Percentiles rank a stretch among this genome's conserved stretches.
These are phyloP conservation scores for Cyberlindnera suaveolens DNA, from an alignment of 805 yeast species.

Conservation along the genomic window DNA sequence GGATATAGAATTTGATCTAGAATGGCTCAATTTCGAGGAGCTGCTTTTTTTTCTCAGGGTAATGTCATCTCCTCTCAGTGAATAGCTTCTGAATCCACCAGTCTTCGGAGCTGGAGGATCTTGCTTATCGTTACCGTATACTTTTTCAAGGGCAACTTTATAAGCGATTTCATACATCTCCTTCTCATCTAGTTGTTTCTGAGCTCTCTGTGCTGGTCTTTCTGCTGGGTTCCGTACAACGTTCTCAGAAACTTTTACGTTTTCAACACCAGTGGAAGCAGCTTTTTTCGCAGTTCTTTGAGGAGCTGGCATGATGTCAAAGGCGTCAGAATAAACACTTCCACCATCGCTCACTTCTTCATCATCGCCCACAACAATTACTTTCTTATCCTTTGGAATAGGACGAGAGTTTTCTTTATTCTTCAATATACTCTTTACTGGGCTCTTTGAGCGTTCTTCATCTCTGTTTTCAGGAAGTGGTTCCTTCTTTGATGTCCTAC, in stretches of 20 bases:
- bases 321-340: slow-evolving; percentile 20
- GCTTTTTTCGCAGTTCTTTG: not conserved
- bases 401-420: slow-evolving; percentile 4
- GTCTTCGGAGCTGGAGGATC: slow-evolving; percentile 4
- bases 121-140: slow-evolving; percentile 36
- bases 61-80: slow-evolving; percentile 11
- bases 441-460: slow-evolving; percentile 4
- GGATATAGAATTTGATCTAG: slow-evolving; percentile 12
- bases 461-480: not conserved
- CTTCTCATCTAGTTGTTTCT: slow-evolving; percentile 12
- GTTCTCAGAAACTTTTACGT: not conserved
- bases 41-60: not conserved
- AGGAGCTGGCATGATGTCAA: slow-evolving; percentile 11
- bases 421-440: slow-evolving; percentile 13
- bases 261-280: not conserved
- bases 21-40: slow-evolving; percentile 1
- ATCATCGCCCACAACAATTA: slow-evolving; percentile 9
- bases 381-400: slow-evolving; percentile 4
- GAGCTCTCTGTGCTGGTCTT: not conserved
- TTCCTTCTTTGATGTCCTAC: not conserved
- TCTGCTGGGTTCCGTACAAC: not conserved
- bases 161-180: slow-evolving; percentile 52
- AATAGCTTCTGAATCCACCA: slow-evolving; percentile 14
- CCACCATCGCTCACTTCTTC: slow-evolving; percentile 20
- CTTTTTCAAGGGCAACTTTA: slow-evolving; percentile 49